These are phyloP conservation scores for Irpex lacteus DNA, from an alignment of 1,284 basidiomycete species.

Conservation along the genomic window DNA sequence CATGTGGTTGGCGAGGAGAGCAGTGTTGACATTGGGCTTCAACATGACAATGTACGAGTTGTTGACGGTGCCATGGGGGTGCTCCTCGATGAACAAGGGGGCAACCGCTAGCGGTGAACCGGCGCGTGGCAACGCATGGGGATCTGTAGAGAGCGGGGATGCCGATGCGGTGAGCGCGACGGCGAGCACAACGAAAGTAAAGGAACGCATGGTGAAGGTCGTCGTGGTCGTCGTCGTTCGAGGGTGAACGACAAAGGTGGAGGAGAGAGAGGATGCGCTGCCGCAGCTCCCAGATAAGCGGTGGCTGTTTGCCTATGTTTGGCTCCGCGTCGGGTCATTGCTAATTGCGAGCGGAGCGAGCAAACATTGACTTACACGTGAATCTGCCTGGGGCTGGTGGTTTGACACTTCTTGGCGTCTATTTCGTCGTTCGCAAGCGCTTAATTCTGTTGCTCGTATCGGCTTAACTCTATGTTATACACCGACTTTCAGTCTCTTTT, in stretches of 20 bases:
- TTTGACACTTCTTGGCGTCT: too few species aligned
- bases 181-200: slow-evolving; percentile 38
- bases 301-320: slow-evolving; percentile 14
- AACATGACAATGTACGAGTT: slow-evolving; percentile 91
- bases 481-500: too few species aligned
- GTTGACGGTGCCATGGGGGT: slow-evolving; percentile 73
- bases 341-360: neutral
- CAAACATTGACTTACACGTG: neutral
- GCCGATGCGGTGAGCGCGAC: slow-evolving; percentile 40
- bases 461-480: too few species aligned
- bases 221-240: slow-evolving; percentile 14
- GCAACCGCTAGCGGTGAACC: slow-evolving; percentile 51
- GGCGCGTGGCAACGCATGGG: slow-evolving; percentile 37
- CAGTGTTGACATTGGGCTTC: slow-evolving; percentile 62
- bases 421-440: too few species aligned
- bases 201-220: slow-evolving; percentile 38
- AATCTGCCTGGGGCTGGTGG: neutral
- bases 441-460: too few species aligned
- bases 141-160: slow-evolving; percentile 66
- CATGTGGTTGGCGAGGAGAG: slow-evolving; percentile 70
- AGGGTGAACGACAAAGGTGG: slow-evolving; percentile 13
- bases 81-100: slow-evolving; percentile 49
- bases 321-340: slow-evolving; percentile 1
- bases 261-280: slow-evolving; percentile 13
- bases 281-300: slow-evolving; percentile 16